A percentile compares a stretch with the other conserved stretches of the same genome.
Conservation (phyloP, 768 basidiomycete species). For the Clavaria fumosa region DNA sequence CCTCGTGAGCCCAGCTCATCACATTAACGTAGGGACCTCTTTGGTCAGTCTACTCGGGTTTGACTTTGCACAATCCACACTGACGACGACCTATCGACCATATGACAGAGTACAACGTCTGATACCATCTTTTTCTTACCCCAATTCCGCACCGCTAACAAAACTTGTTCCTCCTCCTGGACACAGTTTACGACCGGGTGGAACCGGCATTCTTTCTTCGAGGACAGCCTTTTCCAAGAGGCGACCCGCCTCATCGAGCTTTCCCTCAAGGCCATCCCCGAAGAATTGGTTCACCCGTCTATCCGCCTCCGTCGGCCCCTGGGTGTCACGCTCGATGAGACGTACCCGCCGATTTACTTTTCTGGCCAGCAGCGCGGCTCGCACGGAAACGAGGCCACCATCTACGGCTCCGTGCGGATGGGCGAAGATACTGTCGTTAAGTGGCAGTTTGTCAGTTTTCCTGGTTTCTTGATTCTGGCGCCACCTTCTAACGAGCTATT, state of each 20-base stretch:
- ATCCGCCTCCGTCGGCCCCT: constrained; percentile 9
- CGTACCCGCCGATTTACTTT: constrained; percentile 33
- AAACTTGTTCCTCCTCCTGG: too few relatives aligned
- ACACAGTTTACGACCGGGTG: too few relatives aligned
- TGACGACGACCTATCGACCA: too few relatives aligned
- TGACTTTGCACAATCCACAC: too few relatives aligned
- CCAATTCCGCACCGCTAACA: too few relatives aligned
- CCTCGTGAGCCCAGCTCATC: too few relatives aligned
- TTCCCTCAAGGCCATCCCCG: constrained; percentile 33
- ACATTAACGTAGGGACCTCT: too few relatives aligned
- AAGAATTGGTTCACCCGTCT: not conserved
- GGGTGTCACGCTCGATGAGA: constrained; percentile 9
- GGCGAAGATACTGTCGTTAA: constrained; percentile 28
- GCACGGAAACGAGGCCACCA: constrained; percentile 26
- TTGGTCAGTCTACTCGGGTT: too few relatives aligned
- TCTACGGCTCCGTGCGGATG: constrained; percentile 38
- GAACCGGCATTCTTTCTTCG: constrained; percentile 35
- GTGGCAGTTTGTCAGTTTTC: constrained; percentile 43
- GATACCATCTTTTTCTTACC: too few relatives aligned
- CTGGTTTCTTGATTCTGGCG: constrained; percentile 1
- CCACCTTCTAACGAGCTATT: too few relatives aligned
- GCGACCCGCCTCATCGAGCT: constrained; percentile 49
- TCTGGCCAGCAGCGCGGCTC: constrained; percentile 28
- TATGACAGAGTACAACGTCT: too few relatives aligned
- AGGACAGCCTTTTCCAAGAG: constrained; percentile 42